Conservation (phyloP, 2,329 filamentous ascomycete genomes). For the Alternaria solani region DNA sequence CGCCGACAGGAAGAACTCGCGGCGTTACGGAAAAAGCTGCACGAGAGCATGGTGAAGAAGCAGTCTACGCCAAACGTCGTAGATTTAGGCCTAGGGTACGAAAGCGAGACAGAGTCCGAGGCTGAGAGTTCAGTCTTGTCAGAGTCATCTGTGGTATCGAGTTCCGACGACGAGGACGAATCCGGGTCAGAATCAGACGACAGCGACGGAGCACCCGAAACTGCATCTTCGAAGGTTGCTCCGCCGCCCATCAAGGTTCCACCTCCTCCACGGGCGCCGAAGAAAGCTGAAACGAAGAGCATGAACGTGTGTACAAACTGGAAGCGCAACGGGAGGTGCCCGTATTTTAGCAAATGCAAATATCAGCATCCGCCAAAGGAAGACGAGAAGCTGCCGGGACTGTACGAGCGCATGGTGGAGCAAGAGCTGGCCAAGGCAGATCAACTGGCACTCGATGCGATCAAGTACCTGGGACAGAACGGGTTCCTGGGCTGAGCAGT, state of each 20-base stretch:
- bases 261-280: conserved; percentile 15
- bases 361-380: conserved; percentile 36
- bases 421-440: conserved; percentile 56
- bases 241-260: conserved; percentile 24
- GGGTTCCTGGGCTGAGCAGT: conserved; percentile 51
- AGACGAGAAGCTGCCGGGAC: conserved; percentile 24
- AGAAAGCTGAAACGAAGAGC: conserved; percentile 15
- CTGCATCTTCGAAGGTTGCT: conserved; percentile 48
- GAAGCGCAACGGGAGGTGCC: conserved; percentile 39
- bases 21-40: conserved; percentile 44
- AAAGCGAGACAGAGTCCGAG: conserved; percentile 37
- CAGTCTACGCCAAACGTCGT: conserved; percentile 17
- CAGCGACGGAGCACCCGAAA: conserved; percentile 43
- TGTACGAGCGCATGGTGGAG: conserved; percentile 52
- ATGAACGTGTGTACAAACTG: conserved; percentile 34
- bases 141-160: conserved; percentile 46
- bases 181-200: conserved; percentile 36
- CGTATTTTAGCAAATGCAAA: conserved; percentile 34
- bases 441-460: conserved; percentile 53
- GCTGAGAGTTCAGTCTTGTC: conserved; percentile 35
- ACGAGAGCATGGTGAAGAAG: conserved; percentile 44
- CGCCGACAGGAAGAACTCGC: conserved; percentile 37
- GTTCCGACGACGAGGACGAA: conserved; percentile 38
- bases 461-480: conserved; percentile 56
- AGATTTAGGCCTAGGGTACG: conserved; percentile 44